A percentile compares a stretch with the other conserved stretches of the same genome.
Conservation (phyloP, 148 eudicot species). For the Fagopyrum esculentum region DNA sequence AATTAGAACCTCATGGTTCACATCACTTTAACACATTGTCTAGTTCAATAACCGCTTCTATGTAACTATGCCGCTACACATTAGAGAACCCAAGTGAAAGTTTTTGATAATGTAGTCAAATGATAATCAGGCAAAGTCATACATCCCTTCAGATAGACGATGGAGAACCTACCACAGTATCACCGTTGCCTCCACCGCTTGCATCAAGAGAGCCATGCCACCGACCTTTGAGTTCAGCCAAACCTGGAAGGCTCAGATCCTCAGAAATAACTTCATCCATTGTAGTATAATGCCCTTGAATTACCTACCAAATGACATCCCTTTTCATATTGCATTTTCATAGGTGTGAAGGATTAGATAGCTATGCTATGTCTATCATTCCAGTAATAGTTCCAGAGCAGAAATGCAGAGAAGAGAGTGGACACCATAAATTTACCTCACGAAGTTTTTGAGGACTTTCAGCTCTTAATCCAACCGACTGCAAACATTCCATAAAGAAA, state of each 20-base stretch:
- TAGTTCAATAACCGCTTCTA: background rate
- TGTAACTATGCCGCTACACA: background rate
- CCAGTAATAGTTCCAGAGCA: background rate
- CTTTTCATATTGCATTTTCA: background rate
- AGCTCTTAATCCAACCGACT: constrained; percentile 60
- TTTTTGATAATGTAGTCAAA: background rate
- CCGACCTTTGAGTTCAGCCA: constrained; percentile 91
- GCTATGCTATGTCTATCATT: background rate
- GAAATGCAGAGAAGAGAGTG: constrained; percentile 1
- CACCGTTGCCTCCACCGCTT: constrained; percentile 99
- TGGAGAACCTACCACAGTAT: constrained; percentile 63
- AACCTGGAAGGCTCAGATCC: constrained; percentile 84
- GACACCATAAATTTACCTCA: constrained; percentile 42
- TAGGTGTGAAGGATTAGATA: background rate
- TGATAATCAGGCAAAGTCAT: background rate
- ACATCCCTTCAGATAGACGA: background rate
- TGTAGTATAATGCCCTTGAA: constrained; percentile 49
- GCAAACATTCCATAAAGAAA: constrained; percentile 85
- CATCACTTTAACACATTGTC: background rate
- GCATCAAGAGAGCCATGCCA: constrained; percentile 99
- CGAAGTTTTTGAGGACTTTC: constrained; percentile 83
- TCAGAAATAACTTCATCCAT: constrained; percentile 77
- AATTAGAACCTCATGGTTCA: background rate
- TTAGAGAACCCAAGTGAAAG: background rate
- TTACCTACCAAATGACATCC: constrained; percentile 34